Base-by-base conservation (phyloP, 805 yeast genomes). In the Yamadazyma laniorum region DNA sequence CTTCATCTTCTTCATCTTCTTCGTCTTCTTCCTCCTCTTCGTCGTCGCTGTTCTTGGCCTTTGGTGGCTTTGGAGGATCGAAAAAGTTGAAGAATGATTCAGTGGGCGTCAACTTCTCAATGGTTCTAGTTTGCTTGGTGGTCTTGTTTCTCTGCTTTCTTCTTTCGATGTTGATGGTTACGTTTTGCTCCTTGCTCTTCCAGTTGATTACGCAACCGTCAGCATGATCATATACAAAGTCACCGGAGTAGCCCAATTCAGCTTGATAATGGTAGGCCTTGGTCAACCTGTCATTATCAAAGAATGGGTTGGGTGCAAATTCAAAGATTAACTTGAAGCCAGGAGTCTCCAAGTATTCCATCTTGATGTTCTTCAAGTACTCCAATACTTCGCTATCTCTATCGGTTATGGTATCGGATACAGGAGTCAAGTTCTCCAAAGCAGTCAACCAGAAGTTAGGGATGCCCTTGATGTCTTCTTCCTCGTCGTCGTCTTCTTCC, bases 381-480 rank as follows among this genome's bases (percentile, higher is more conserved):
- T 75, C 72, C 49, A 93, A 75, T 6, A 89, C 91, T 55, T 86
- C 96, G 35, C 83, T 76, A 63, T 93, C 99, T 56, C 95, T 79
- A 39, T 88, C 96, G 30, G 93, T 79, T 52, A 93, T 85, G 48
- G 87, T 80, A 45, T 89, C 95, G 23, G 88, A 77, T 34, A 90
- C 79, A 19, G 85, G 80, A 19, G 80, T 78, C 51, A 93, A 71
- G 66, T 90, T 93, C 61, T 85, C 91, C 63, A 93, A 70, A 5
- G 98, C 95, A 14, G 98, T 93, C 53, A 91, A 74, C 99, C 99
- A 93, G 73, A 93, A 93, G 34, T 85, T 80, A 41, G 99, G 98
- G 50, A 93, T 78, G 47, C 99, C 99, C 34, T 70, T 64, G 15
- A 62, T 69, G 21, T 61, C 71, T 26, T 38, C 59, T 34, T 45